phyloP scores from a whole-genome alignment of 441 rosid species.

The Francoa sonchifolia region DNA sequence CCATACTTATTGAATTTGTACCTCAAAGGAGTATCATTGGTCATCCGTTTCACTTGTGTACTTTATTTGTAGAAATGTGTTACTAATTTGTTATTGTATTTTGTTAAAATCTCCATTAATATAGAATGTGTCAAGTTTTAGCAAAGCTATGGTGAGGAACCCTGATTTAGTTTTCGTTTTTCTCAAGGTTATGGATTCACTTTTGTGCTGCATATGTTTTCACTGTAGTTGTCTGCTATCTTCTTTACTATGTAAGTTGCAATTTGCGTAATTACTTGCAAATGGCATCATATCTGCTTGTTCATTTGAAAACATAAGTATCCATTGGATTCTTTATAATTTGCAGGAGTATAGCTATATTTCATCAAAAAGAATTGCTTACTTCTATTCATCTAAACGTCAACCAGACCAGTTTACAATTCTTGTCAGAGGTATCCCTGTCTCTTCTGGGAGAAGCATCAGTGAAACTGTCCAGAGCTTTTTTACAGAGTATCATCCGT shows the following conservation, averaged over 20 bases:
- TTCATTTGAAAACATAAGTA: constrained; percentile 6
- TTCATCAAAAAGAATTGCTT: constrained; percentile 48
- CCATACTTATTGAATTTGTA: too few species aligned
- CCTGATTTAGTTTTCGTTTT: constrained; percentile 25
- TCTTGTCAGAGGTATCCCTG: constrained; percentile 63
- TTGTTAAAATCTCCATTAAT: too few species aligned
- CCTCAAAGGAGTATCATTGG: too few species aligned
- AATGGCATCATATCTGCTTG: constrained; percentile 9
- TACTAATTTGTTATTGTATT: too few species aligned
- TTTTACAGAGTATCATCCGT: constrained; percentile 71
- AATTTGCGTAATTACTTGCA: constrained; percentile 7
- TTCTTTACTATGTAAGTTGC: constrained; percentile 68
- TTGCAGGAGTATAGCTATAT: constrained; percentile 66
- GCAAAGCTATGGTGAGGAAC: constrained; percentile 7
- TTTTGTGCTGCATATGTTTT: constrained; percentile 78
- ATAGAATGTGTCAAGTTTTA: too few species aligned
- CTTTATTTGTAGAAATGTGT: neutral
- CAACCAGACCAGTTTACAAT: constrained; percentile 67
- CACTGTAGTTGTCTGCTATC: constrained; percentile 78
- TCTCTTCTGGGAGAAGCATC: constrained; percentile 33
- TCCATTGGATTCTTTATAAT: constrained; percentile 8
- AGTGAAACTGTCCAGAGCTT: constrained; percentile 63
- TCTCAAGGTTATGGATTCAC: constrained; percentile 89
- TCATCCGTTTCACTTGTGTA: neutral
- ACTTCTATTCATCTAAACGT: constrained; percentile 63